phyloP scores from a whole-genome alignment of 2,329 filamentous ascomycete species.

The Monilinia aucupariae region DNA sequence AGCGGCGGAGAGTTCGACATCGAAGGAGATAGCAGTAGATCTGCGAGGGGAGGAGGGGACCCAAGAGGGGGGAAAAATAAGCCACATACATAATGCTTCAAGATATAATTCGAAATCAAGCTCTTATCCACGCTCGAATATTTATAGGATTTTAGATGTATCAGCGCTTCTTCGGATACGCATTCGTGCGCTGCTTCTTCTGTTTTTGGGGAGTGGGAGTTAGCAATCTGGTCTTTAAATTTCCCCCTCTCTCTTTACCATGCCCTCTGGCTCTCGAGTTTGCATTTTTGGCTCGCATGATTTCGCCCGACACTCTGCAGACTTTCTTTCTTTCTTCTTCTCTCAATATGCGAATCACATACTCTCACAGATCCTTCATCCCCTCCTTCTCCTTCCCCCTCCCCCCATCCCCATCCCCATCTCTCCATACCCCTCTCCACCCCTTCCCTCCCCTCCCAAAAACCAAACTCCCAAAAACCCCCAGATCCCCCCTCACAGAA shows the following conservation, averaged over 20 bases:
- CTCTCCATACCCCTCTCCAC: not conserved
- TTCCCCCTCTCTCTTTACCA: not conserved
- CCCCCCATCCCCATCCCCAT: not conserved
- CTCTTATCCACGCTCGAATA: constrained; percentile 98
- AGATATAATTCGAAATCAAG: constrained; percentile 84
- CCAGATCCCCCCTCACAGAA: not conserved
- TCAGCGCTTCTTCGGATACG: constrained; percentile 82
- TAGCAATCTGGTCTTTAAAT: constrained; percentile 7
- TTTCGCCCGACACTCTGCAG: no score
- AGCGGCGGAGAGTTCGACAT: not conserved
- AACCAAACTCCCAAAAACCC: no score
- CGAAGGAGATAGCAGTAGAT: not conserved
- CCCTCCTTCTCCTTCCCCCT: not conserved
- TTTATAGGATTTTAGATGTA: constrained; percentile 91
- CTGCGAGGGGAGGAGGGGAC: not conserved
- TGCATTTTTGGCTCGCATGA: not conserved
- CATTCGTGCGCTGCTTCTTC: constrained; percentile 60
- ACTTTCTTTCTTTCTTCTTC: no score
- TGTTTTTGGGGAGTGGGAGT: constrained; percentile 26
- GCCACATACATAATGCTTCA: constrained; percentile 84
- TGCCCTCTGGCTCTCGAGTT: not conserved
- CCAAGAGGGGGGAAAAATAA: constrained; percentile 16
- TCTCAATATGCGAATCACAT: not conserved
- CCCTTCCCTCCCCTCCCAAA: not conserved
- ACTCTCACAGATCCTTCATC: not conserved